phyloP scores from a whole-genome alignment of 2,329 filamentous ascomycete species.

The Trichoderma polysporum region DNA sequence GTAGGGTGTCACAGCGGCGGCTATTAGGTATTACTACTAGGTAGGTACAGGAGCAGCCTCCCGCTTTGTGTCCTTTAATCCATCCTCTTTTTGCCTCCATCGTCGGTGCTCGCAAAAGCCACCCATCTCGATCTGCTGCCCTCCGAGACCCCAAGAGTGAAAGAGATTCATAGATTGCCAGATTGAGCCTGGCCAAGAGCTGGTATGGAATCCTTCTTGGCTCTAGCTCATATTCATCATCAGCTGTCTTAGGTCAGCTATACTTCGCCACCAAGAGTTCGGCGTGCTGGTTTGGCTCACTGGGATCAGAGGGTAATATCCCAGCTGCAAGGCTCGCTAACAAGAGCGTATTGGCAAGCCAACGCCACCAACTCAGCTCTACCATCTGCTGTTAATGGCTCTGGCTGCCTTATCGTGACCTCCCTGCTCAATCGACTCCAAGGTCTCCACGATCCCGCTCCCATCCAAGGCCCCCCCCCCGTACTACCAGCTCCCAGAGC shows the following conservation, averaged over 20 bases:
- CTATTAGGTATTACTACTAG: background rate
- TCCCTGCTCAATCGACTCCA: slow-evolving; percentile 34
- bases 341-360: background rate
- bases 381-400: slow-evolving; percentile 35
- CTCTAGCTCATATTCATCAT: slow-evolving; percentile 10
- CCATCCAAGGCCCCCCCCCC: slow-evolving; percentile 21
- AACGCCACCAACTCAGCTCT: slow-evolving; percentile 14
- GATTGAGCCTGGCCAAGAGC: slow-evolving; percentile 10
- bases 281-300: background rate
- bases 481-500: background rate
- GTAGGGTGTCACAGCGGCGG: slow-evolving; percentile 13
- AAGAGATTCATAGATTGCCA: slow-evolving; percentile 14
- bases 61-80: slow-evolving; percentile 11
- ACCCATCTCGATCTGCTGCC: slow-evolving; percentile 1
- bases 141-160: background rate
- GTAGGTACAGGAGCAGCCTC: background rate
- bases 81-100: background rate
- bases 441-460: slow-evolving; percentile 34
- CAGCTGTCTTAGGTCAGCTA: slow-evolving; percentile 19
- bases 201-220: slow-evolving; percentile 4
- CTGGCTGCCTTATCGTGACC: slow-evolving; percentile 30
- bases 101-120: background rate
- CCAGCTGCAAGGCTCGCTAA: background rate
- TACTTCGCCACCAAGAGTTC: slow-evolving; percentile 11
- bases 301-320: background rate